phyloP scores from a whole-genome alignment of 225 moss, liverwort and hornwort genomes.

The Anthoceros angustus region DNA sequence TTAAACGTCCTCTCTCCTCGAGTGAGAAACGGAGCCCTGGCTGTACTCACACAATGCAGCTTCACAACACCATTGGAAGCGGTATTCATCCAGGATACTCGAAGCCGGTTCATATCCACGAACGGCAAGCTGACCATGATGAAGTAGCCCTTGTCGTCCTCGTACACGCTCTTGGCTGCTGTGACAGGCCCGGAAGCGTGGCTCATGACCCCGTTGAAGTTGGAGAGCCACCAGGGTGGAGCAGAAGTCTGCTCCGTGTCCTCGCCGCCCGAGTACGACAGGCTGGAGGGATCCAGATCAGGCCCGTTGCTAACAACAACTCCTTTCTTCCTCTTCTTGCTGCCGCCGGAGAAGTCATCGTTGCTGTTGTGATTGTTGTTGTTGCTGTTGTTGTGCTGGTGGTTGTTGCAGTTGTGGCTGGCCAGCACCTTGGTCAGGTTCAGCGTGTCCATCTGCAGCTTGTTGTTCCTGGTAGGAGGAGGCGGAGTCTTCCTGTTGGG shows the following conservation, averaged over 20 bases:
- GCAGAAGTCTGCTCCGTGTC: slow-evolving; percentile 44
- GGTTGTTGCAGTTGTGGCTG: slow-evolving; percentile 13
- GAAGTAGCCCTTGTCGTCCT: slow-evolving; percentile 69
- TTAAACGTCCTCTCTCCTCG: slow-evolving; percentile 71
- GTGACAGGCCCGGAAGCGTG: slow-evolving; percentile 76
- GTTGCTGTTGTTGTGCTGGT: too few relatives aligned
- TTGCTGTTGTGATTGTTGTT: not conserved
- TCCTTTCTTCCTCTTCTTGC: slow-evolving; percentile 48
- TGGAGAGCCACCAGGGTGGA: slow-evolving; percentile 57
- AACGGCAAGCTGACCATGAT: slow-evolving; percentile 70
- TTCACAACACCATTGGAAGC: slow-evolving; percentile 67
- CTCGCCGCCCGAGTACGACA: slow-evolving; percentile 30
- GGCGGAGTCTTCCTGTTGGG: too few relatives aligned
- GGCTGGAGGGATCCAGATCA: slow-evolving; percentile 60
- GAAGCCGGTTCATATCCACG: slow-evolving; percentile 59
- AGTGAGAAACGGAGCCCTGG: slow-evolving; percentile 45
- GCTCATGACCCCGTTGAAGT: slow-evolving; percentile 63
- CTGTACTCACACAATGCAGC: slow-evolving; percentile 66
- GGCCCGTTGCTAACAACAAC: slow-evolving; percentile 48
- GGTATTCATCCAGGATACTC: slow-evolving; percentile 72
- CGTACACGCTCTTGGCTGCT: slow-evolving; percentile 65
- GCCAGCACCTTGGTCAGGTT: slow-evolving; percentile 52
- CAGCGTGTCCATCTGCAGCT: slow-evolving; percentile 40
- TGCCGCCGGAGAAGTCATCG: slow-evolving; percentile 14
- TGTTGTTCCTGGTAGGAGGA: slow-evolving; percentile 13